phyloP scores from a whole-genome alignment of 306 rosid species.

The Dryas alaskensis region DNA sequence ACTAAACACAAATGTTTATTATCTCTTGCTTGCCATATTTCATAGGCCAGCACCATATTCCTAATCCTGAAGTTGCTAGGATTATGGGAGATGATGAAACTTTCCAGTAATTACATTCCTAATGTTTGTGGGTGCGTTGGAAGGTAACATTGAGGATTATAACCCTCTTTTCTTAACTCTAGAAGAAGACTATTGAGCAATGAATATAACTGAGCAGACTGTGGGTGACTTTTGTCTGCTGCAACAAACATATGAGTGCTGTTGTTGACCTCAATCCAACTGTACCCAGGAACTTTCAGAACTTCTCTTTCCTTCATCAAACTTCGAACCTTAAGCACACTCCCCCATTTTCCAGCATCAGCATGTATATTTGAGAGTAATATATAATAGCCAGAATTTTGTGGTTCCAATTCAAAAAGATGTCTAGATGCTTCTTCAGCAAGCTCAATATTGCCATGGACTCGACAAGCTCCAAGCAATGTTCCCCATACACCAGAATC shows the following conservation, averaged over 20 bases:
- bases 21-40: neutral
- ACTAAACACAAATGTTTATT: neutral
- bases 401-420: constrained; percentile 64
- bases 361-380: constrained; percentile 73
- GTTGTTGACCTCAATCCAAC: constrained; percentile 77
- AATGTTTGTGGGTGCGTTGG: constrained; percentile 57
- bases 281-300: constrained; percentile 71
- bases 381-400: constrained; percentile 74
- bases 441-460: constrained; percentile 69
- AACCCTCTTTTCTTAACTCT: constrained; percentile 71
- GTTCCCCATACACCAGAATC: constrained; percentile 92
- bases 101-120: constrained; percentile 29
- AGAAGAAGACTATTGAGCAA: constrained; percentile 55
- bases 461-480: constrained; percentile 74
- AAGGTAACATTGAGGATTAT: constrained; percentile 66
- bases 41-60: neutral
- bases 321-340: constrained; percentile 56
- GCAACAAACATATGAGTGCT: constrained; percentile 69
- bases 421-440: constrained; percentile 62
- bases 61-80: neutral
- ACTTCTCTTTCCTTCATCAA: constrained; percentile 72
- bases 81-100: neutral
- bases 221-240: constrained; percentile 65
- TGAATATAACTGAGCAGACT: constrained; percentile 51
- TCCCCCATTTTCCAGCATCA: constrained; percentile 68